Conservation (phyloP, 108 stramenopile genomes). For the Skeletonema potamos region DNA sequence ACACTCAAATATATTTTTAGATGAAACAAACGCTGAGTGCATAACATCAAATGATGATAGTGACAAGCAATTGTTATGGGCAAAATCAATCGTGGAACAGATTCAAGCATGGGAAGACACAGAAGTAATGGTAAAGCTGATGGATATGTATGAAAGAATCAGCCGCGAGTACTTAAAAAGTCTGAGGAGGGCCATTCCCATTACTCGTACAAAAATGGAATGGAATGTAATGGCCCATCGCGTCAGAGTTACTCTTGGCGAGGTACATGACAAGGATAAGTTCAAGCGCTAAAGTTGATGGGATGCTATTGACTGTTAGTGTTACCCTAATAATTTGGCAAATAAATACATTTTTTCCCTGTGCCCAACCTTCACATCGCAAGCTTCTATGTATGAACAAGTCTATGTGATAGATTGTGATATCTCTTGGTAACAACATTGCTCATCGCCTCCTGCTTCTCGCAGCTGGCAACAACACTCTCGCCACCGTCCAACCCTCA, state of each 20-base stretch:
- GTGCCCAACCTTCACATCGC: too few species aligned
- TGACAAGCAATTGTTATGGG: constrained; percentile 39
- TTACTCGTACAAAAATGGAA: constrained; percentile 85
- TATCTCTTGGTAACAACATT: too few species aligned
- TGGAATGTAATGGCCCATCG: constrained; percentile 80
- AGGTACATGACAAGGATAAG: constrained; percentile 6
- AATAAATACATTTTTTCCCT: too few species aligned
- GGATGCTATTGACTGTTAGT: neutral
- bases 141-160: constrained; percentile 54
- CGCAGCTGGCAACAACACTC: too few species aligned
- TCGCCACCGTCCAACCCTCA: too few species aligned
- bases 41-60: constrained; percentile 39
- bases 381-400: too few species aligned
- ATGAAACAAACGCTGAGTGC: constrained; percentile 22
- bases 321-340: neutral
- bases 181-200: constrained; percentile 79
- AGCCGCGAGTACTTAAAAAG: constrained; percentile 46
- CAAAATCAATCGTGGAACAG: constrained; percentile 41
- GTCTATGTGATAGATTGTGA: too few species aligned
- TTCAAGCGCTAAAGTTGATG: neutral
- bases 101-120: constrained; percentile 52
- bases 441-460: too few species aligned
- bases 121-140: constrained; percentile 43
- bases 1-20: constrained; percentile 28
- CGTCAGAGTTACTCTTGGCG: constrained; percentile 45